Base-by-base conservation (phyloP, 768 basidiomycete genomes). In the Pleurotus sapidus region DNA sequence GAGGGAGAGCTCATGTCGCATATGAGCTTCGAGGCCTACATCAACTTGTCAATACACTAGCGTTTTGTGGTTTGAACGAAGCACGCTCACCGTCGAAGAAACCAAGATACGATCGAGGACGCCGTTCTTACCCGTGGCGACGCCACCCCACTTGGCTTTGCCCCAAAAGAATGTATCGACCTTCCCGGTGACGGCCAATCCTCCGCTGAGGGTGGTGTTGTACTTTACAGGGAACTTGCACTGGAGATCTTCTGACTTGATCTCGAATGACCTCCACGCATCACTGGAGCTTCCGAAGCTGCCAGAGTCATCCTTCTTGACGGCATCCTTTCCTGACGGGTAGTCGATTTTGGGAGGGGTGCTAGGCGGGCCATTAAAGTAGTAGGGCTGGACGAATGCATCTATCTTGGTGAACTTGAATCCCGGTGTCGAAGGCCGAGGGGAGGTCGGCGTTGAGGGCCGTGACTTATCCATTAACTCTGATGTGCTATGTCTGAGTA, bases 181-280 rank as follows among this genome's bases (percentile, higher is more conserved):
- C n/a, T 15, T 39, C 20, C 51, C 51, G 37, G 51, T 53, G 39
- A 53, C 38, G 17, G 51, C 23, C 12, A 53, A 14, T 15, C 37
- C 38, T 8, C 15, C 51, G 18, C 18, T 23, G 18, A 14, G 15
- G 11, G 51, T 14, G 2, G 38, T 23, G n/a, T 50, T 50, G 7
- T 50, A 17, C 30, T 14, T n/a, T 25, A 12, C 12, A 34, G n/a
- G 27, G 6, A 53, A 23, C 20, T 53, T 38, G 38, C 51, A 53
- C 24, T 39, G 34, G 6, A 53, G 51, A 15, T 53, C 51, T 23
- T 53, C 51, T 0, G 51, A 53, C 38, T 53, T 53, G 51, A 53
- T 27, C 20, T 53, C 51, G 24, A 53, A 39, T 9, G 23, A 39
- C 17, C n/a, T 12, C 51, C 51, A 53, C 9, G 51, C 14, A n/a